Evolutionary conservation across 805 yeast species (phyloP), one percentile per base, ranked within the genome.

Genomic region (Metschnikowia gruessii): DNA sequence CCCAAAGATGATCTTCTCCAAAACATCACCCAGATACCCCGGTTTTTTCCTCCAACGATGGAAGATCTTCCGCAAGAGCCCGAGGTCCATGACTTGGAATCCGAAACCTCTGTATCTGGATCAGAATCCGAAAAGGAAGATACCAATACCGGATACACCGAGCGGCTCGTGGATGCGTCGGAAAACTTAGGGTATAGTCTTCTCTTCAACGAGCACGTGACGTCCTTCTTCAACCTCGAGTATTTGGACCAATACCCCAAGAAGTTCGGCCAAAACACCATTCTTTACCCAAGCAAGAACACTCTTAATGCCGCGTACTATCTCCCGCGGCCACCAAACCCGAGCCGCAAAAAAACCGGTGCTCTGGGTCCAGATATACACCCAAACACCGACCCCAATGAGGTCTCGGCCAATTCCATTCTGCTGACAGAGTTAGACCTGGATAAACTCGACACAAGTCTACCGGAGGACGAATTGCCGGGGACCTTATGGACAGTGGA

Each of bases 401-500:
- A n/a, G n/a, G n/a, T n/a, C n/a, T n/a, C n/a, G n/a, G n/a, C n/a
- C n/a, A n/a, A n/a, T n/a, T n/a, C n/a, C n/a, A n/a, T n/a, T 12
- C 22, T 18, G 22, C 19, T 18, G 19, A 18, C 15, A 11, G n/a
- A 16, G 3, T 24, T 37, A 8, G 30, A 12, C 31, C 18, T 11
- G 5, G 17, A 7, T 4, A 10, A 4, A 30, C 41, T 22, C 15
- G 32, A 22, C 2, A 31, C 33, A 38, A 28, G 13, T 22, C 40
- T 26, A 15, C 24, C 19, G 8, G 34, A 28, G 15, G 34, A 22
- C 12, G 11, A 19, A 4, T 37, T 53, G 12, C 59, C 64, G 15
- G 78, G 79, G 0, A 56, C 67, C 5, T 40, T 50, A 16, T 81
- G 87, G 87, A 57, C 70, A 1, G 46, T 56, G 0, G 44, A 47